Conservation (phyloP, 768 basidiomycete species). For the Suillus tomentosus region DNA sequence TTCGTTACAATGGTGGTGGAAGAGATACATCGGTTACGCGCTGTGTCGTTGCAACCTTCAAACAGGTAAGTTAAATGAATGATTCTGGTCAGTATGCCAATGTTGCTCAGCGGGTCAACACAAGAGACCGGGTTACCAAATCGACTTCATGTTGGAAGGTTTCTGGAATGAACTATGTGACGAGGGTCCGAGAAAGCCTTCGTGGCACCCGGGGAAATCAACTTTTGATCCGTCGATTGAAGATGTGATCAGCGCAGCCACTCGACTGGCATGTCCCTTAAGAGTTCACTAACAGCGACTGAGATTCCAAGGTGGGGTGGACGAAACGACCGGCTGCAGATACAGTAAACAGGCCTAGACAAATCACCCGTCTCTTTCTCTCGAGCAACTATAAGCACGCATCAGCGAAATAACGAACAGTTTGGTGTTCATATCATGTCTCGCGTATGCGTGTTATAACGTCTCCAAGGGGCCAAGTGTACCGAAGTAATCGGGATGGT, state of each 20-base stretch:
- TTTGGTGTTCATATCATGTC: too few relatives aligned
- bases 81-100: background rate
- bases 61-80: background rate
- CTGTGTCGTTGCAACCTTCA: background rate
- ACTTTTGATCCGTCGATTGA: background rate
- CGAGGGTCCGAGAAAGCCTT: background rate
- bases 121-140: background rate
- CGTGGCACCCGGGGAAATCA: background rate
- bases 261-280: background rate
- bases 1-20: constrained; percentile 5
- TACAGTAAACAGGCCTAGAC: background rate
- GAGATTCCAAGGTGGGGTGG: background rate
- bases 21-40: background rate
- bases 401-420: background rate
- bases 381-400: background rate
- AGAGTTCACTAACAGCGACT: background rate
- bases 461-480: background rate
- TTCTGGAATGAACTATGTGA: too few relatives aligned
- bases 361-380: background rate
- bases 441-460: background rate
- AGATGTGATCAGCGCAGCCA: background rate
- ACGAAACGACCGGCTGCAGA: background rate
- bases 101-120: background rate
- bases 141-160: background rate
- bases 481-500: constrained; percentile 1